phyloP scores from a whole-genome alignment of 495 filamentous ascomycete species.

The Pseudoneurospora amorphoporcata region DNA sequence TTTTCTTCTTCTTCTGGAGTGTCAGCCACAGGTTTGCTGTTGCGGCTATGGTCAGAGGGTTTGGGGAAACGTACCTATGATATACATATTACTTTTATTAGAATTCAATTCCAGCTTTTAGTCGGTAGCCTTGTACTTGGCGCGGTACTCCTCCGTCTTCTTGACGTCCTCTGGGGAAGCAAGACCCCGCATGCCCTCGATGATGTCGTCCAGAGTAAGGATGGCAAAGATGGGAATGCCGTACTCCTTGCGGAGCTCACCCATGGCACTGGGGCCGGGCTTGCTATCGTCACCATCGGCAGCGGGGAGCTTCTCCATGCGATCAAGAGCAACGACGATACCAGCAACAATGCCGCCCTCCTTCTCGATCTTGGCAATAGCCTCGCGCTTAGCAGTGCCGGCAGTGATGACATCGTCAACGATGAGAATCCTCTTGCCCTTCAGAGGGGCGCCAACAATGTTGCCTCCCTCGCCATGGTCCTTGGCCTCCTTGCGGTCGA shows the following conservation, averaged over 20 bases:
- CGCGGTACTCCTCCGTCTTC: constrained; percentile 67
- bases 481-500: constrained; percentile 93
- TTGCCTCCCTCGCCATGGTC: constrained; percentile 86
- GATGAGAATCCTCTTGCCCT: constrained; percentile 75
- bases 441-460: constrained; percentile 77
- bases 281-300: constrained; percentile 42
- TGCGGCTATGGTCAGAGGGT: background rate
- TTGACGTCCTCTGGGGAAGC: constrained; percentile 52
- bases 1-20: background rate
- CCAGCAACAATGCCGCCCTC: constrained; percentile 77
- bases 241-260: constrained; percentile 64
- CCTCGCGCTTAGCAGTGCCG: constrained; percentile 85
- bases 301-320: constrained; percentile 66
- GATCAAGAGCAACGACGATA: constrained; percentile 78
- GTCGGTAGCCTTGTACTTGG: constrained; percentile 57
- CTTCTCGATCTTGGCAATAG: constrained; percentile 68
- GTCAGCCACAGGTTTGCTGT: background rate
- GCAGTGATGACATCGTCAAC: constrained; percentile 96
- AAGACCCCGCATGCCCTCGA: constrained; percentile 49
- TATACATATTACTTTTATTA: background rate
- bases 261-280: constrained; percentile 59
- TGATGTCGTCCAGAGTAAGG: constrained; percentile 65
- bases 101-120: constrained; percentile 16
- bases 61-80: background rate
- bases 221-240: constrained; percentile 46